Evolutionary conservation across 345 rosid genomes (phyloP).

Genomic region (Angophora floribunda): DNA sequence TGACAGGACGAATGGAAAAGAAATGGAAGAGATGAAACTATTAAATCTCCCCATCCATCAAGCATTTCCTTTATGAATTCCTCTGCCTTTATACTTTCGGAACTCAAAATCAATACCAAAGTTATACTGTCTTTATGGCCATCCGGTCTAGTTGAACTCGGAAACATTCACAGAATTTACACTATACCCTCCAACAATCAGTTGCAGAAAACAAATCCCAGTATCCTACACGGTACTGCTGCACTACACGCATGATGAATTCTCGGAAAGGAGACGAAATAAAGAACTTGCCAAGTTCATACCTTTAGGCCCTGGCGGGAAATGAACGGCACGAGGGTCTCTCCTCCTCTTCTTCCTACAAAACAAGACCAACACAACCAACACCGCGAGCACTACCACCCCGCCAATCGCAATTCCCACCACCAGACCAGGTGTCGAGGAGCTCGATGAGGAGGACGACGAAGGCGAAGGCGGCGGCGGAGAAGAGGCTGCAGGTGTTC

Average conservation of each 20-base stretch:
- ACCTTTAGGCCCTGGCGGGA: conserved; percentile 43
- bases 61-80: neutral
- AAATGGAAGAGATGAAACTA: neutral
- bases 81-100: neutral
- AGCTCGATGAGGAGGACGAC: conserved; percentile 15
- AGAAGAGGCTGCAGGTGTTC: conserved; percentile 2
- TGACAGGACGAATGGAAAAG: neutral
- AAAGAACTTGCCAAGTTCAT: neutral
- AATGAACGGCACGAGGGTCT: conserved; percentile 18
- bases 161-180: neutral
- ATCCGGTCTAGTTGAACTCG: neutral
- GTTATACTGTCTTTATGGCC: neutral
- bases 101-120: neutral
- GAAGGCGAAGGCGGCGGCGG: conserved; percentile 12
- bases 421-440: conserved; percentile 34
- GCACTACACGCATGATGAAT: neutral
- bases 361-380: conserved; percentile 32
- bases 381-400: conserved; percentile 23
- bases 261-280: neutral
- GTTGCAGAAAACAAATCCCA: neutral
- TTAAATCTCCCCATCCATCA: neutral
- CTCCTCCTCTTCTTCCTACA: conserved; percentile 46
- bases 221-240: neutral
- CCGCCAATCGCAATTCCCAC: conserved; percentile 60
- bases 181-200: neutral